Evolutionary conservation across 495 filamentous ascomycete genomes (phyloP), one percentile per base, ranked within the genome.

Genomic region (Penicillium chermesinum): DNA sequence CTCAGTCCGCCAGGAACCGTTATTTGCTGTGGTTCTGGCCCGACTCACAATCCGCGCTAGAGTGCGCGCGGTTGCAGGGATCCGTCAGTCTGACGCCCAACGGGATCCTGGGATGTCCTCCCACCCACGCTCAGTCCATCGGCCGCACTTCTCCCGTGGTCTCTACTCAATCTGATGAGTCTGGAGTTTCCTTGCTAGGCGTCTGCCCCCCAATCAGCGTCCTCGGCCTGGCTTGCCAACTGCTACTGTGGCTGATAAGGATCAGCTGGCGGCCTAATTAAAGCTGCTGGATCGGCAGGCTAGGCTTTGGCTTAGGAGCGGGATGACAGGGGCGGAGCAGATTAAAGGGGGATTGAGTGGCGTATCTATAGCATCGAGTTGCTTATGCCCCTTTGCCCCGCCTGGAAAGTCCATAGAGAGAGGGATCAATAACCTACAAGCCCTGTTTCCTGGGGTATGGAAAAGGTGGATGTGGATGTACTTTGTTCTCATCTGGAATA

Each of bases 1-100:
- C 52, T 27, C 46, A 46, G 27, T 14, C 34, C 41, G 44, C 46
- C 51, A 58, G 50, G 50, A 55, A 53, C 57, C 59, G 57, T 60
- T 60, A 50, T 57, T 62, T 50, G 40, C 46, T 61, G 59, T 38
- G 38, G 50, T 53, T 46, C 50, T 41, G 22, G 56, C 52, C 53
- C 39, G 41, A 25, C 19, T 47, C 38, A 15, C 14, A 18, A 59
- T 57, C 4, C 20, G 39, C 30, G 16, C 46, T 33, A 41, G 54
- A 43, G 27, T 47, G 15, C 16, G 44, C 7, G 12, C 19, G 12
- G 14, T 42, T 44, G 41, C 50, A 59, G 56, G 55, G 41, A 50
- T 49, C 7, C 25, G 13, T 27, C 34, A 19, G 59, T 41, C 48
- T 34, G 32, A 19, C 34, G 40, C 38, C 2, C 14, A 54, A 56